Evolutionary conservation across 495 filamentous ascomycete species (phyloP).

Genomic region (Umbilicaria muhlenbergii): DNA sequence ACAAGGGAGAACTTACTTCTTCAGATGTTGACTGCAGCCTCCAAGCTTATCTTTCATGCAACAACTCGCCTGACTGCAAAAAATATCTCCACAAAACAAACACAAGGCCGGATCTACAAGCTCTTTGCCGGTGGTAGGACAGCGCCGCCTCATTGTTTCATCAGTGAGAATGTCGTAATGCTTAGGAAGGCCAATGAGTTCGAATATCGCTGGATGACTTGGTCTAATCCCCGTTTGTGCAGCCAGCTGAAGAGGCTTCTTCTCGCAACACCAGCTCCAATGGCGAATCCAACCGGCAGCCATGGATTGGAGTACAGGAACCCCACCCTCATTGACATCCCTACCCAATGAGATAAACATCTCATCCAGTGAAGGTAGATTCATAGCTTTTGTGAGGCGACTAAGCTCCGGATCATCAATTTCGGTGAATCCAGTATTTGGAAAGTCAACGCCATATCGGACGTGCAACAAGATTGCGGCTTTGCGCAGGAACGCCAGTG

Average conservation of each 20-base stretch:
- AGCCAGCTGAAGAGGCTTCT: slow-evolving; percentile 11
- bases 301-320: slow-evolving; percentile 26
- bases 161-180: slow-evolving; percentile 88
- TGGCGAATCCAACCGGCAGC: slow-evolving; percentile 73
- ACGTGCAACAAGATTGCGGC: slow-evolving; percentile 68
- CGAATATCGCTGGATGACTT: slow-evolving; percentile 80
- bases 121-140: slow-evolving; percentile 81
- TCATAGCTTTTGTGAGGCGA: slow-evolving; percentile 57
- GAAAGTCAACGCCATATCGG: slow-evolving; percentile 77
- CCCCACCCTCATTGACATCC: slow-evolving; percentile 1
- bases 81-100: slow-evolving; percentile 88
- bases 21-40: slow-evolving; percentile 79
- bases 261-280: slow-evolving; percentile 15
- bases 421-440: slow-evolving; percentile 48
- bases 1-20: slow-evolving; percentile 44
- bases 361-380: slow-evolving; percentile 64
- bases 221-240: slow-evolving; percentile 20
- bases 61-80: slow-evolving; percentile 87
- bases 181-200: slow-evolving; percentile 82
- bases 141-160: slow-evolving; percentile 70
- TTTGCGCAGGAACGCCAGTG: slow-evolving; percentile 82
- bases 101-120: slow-evolving; percentile 80
- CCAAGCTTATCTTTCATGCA: slow-evolving; percentile 63
- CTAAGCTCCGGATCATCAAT: slow-evolving; percentile 63
- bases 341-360: slow-evolving; percentile 40